Base-by-base conservation (phyloP, 139 green algal species). In the Zygnema cylindricum region DNA sequence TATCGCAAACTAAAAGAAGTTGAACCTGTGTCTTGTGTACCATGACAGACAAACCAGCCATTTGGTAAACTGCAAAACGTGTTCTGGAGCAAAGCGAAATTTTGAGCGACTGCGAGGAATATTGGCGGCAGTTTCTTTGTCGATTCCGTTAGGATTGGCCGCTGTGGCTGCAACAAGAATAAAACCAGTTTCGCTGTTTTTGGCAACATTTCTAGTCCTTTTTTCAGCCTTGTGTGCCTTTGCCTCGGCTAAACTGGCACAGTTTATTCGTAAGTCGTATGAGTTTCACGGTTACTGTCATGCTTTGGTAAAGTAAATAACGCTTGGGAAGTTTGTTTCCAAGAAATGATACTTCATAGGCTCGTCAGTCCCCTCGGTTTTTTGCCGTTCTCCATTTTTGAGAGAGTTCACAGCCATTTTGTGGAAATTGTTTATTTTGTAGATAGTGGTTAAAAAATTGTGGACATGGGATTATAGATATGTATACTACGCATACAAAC, bases 241-340 rank as follows among this genome's bases (percentile, higher is more conserved):
- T 2, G 40, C 21, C 33, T 39, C 77, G 7, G 3, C 16, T 11
- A 54, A 43, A 16, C 33, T 84, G 11, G 35, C 3, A 2, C 49
- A 84, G 11, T 84, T 55, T 3, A 84, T 84, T 7, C 76, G 76
- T 7, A 35, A 57, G 77, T 73, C 49, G 77, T 84, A 84, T 7
- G 25, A 54, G 22, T 84, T 69, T 33, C 55, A 49, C n/a, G 77
- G 76, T 33, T 84, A 84, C 77, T 36, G 49, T 3, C 77, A 84
- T 38, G 77, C 38, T 73, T 33, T 84, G 49, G 40, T 84, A 3
- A 79, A 79, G 71, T 79, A 79, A 16, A 7, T 63, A 16, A 63
- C 49, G n/a, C n/a, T n/a, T n/a, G n/a, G n/a, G n/a, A n/a, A n/a
- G n/a, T n/a, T n/a, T n/a, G n/a, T n/a, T n/a, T n/a, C n/a, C n/a